Percentiles rank a stretch among this genome's conserved stretches.
These are phyloP conservation scores for Boletus sensibilis DNA, from an alignment of 768 basidiomycete genomes.

Conservation along the genomic window DNA sequence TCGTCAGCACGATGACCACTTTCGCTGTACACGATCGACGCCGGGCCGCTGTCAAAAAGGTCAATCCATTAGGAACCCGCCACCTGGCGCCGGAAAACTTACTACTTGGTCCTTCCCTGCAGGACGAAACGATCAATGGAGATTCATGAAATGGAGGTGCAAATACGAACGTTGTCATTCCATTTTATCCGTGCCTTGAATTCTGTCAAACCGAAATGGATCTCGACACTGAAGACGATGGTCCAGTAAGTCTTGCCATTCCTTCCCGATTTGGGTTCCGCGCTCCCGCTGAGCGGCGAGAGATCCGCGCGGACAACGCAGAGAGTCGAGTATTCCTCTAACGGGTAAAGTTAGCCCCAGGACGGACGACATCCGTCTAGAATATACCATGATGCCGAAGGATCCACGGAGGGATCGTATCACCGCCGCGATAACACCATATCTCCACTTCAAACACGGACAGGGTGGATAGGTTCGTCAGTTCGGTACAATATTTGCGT, in stretches of 20 bases:
- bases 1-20: slow-evolving; percentile 72
- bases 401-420: slow-evolving; percentile 72
- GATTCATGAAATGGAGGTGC: not conserved
- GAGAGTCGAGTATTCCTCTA: slow-evolving; percentile 72
- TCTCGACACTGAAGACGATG: slow-evolving; percentile 81
- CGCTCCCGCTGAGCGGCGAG: slow-evolving; percentile 69
- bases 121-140: slow-evolving; percentile 2
- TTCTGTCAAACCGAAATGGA: slow-evolving; percentile 80
- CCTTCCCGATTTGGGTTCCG: slow-evolving; percentile 61
- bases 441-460: slow-evolving; percentile 83
- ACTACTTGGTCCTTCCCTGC: slow-evolving; percentile 74
- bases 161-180: slow-evolving; percentile 64
- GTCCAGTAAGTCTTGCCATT: slow-evolving; percentile 78
- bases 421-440: slow-evolving; percentile 81
- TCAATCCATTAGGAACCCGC: not conserved
- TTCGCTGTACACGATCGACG: slow-evolving; percentile 80
- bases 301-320: slow-evolving; percentile 78
- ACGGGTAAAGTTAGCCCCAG: slow-evolving; percentile 1
- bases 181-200: slow-evolving; percentile 82
- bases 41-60: slow-evolving; percentile 56
- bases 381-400: slow-evolving; percentile 46
- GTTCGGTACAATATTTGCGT: slow-evolving; percentile 79
- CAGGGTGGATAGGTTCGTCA: slow-evolving; percentile 71
- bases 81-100: slow-evolving; percentile 26
- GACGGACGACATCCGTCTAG: not conserved